Evolutionary conservation across 306 rosid species (phyloP).

Genomic region (Quercus mongolica): DNA sequence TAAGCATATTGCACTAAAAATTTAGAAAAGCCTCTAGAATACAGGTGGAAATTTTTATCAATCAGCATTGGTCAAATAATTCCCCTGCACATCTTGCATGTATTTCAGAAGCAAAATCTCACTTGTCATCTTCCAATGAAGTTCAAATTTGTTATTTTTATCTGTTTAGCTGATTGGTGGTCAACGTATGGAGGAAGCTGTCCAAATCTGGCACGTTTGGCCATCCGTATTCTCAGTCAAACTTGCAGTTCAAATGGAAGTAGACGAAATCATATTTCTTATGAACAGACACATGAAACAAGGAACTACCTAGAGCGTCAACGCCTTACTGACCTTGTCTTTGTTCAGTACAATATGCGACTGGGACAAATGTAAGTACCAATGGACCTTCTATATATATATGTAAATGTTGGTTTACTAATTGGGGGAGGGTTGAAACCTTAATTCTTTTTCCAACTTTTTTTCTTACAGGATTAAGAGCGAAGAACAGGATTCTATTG

Average conservation of each 20-base stretch:
- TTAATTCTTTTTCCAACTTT: slow-evolving; percentile 20
- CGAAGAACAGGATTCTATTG: slow-evolving; percentile 48
- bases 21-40: not conserved
- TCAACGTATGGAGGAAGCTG: slow-evolving; percentile 90
- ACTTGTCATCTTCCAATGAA: not conserved
- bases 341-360: slow-evolving; percentile 54
- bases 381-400: slow-evolving; percentile 1
- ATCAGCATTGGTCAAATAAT: not conserved
- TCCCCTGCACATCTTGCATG: not conserved
- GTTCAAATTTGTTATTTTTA: slow-evolving; percentile 16
- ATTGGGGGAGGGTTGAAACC: slow-evolving; percentile 2
- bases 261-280: slow-evolving; percentile 51
- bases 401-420: slow-evolving; percentile 14
- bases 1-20: not conserved
- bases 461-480: slow-evolving; percentile 45
- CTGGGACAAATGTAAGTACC: slow-evolving; percentile 36
- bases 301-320: slow-evolving; percentile 76
- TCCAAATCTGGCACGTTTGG: slow-evolving; percentile 79
- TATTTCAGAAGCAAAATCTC: not conserved
- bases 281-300: slow-evolving; percentile 49
- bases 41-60: not conserved
- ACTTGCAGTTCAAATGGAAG: slow-evolving; percentile 55
- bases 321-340: slow-evolving; percentile 72
- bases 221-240: slow-evolving; percentile 83
- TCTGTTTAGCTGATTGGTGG: slow-evolving; percentile 86